phyloP scores from a whole-genome alignment of 2,329 filamentous ascomycete genomes.

The Dactylellina leptospora region DNA sequence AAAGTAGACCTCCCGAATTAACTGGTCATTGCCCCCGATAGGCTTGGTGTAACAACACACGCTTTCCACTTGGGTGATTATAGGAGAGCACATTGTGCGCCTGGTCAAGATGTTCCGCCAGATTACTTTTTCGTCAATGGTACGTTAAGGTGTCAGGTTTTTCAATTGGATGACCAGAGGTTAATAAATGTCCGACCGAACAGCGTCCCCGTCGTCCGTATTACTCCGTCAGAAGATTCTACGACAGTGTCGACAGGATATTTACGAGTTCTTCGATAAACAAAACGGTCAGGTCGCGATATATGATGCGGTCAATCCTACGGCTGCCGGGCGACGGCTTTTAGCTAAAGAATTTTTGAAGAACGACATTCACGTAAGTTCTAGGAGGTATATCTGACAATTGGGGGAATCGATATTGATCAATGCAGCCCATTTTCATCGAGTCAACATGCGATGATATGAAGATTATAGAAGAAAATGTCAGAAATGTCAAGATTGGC shows the following conservation, averaged over 20 bases:
- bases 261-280: slow-evolving; percentile 93
- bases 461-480: slow-evolving; percentile 93
- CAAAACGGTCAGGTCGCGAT: slow-evolving; percentile 98
- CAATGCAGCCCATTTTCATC: slow-evolving; percentile 85
- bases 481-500: slow-evolving; percentile 95
- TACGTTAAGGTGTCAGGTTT: slow-evolving; percentile 52
- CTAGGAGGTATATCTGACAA: neutral
- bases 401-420: neutral
- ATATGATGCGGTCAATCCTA: slow-evolving; percentile 96
- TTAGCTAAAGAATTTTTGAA: slow-evolving; percentile 97
- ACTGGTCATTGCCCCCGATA: slow-evolving; percentile 58
- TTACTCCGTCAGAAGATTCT: slow-evolving; percentile 95
- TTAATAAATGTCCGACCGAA: slow-evolving; percentile 37
- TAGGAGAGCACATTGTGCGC: slow-evolving; percentile 85
- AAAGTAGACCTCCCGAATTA: neutral
- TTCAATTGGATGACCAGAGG: neutral
- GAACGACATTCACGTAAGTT: slow-evolving; percentile 82
- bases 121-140: slow-evolving; percentile 97
- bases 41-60: slow-evolving; percentile 95
- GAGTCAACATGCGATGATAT: slow-evolving; percentile 95
- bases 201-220: slow-evolving; percentile 84
- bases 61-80: slow-evolving; percentile 99
- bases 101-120: slow-evolving; percentile 83
- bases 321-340: slow-evolving; percentile 79
- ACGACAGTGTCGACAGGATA: slow-evolving; percentile 96